Evolutionary conservation across 2,329 filamentous ascomycete species (phyloP).

Genomic region (Ceratocystis smalleyi): DNA sequence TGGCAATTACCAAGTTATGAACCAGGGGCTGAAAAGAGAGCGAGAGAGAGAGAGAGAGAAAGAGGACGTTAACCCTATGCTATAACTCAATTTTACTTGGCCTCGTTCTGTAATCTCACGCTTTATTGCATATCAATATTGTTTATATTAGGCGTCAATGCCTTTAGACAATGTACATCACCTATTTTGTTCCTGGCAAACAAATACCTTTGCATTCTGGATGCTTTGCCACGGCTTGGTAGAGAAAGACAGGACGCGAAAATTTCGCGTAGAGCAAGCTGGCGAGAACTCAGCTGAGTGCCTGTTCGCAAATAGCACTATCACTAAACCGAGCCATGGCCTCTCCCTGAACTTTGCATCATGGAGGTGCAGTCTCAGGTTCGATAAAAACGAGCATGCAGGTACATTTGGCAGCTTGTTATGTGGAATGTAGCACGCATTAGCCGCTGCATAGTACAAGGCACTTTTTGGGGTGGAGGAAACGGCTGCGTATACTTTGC

Average conservation of each 20-base stretch:
- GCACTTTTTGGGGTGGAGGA: background rate
- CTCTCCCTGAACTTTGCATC: background rate
- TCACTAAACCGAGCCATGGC: background rate
- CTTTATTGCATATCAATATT: background rate
- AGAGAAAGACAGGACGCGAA: background rate
- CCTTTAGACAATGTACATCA: background rate
- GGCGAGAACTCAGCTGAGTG: background rate
- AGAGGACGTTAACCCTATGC: no score
- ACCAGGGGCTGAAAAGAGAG: no score
- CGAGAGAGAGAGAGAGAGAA: no score
- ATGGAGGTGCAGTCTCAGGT: background rate
- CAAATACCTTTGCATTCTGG: background rate
- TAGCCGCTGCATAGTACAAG: background rate
- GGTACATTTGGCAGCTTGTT: background rate
- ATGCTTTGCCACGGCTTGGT: background rate
- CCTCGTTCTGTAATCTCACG: background rate
- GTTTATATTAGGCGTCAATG: background rate
- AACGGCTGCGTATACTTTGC: background rate
- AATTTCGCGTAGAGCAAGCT: background rate
- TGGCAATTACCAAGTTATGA: no score
- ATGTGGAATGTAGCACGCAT: background rate
- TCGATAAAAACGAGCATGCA: background rate
- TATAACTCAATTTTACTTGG: no score
- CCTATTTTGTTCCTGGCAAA: background rate
- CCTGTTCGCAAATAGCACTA: background rate